These are phyloP conservation scores for Monilinia vaccinii-corymbosi DNA, from an alignment of 2,329 filamentous ascomycete species.

Conservation along the genomic window DNA sequence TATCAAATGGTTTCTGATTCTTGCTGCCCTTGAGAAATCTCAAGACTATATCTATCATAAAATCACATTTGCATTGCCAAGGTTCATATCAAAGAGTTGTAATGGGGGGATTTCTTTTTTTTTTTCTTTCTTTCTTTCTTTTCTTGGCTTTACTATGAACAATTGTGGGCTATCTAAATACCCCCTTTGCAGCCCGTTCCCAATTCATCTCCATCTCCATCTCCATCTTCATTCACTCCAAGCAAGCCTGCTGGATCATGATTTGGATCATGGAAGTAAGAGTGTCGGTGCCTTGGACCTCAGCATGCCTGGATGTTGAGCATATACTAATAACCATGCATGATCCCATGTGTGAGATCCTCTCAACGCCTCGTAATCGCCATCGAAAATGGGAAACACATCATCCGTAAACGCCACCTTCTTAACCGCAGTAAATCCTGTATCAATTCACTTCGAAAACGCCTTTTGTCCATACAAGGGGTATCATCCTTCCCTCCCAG, in stretches of 20 bases:
- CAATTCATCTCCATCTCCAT: neutral
- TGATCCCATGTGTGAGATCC: neutral
- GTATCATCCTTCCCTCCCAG: slow-evolving; percentile 9
- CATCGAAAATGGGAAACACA: neutral
- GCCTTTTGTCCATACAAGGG: slow-evolving; percentile 9
- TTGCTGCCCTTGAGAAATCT: neutral
- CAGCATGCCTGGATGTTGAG: neutral
- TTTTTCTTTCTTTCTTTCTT: too few relatives aligned
- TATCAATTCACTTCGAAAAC: slow-evolving; percentile 1
- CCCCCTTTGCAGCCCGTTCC: neutral
- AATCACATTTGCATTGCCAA: too few relatives aligned
- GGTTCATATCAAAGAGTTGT: too few relatives aligned
- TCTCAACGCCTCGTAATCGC: neutral
- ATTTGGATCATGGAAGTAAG: neutral
- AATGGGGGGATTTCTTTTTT: too few relatives aligned
- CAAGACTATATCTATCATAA: neutral
- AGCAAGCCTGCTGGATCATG: neutral
- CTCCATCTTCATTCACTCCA: too few relatives aligned
- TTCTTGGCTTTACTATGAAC: neutral
- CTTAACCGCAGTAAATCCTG: neutral
- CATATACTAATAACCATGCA: neutral
- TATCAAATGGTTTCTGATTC: too few relatives aligned
- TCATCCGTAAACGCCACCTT: slow-evolving; percentile 4
- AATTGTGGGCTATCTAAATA: neutral
- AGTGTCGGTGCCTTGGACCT: neutral